phyloP scores from a whole-genome alignment of 106 monocot species.

The Platanthera guangdongensis region DNA sequence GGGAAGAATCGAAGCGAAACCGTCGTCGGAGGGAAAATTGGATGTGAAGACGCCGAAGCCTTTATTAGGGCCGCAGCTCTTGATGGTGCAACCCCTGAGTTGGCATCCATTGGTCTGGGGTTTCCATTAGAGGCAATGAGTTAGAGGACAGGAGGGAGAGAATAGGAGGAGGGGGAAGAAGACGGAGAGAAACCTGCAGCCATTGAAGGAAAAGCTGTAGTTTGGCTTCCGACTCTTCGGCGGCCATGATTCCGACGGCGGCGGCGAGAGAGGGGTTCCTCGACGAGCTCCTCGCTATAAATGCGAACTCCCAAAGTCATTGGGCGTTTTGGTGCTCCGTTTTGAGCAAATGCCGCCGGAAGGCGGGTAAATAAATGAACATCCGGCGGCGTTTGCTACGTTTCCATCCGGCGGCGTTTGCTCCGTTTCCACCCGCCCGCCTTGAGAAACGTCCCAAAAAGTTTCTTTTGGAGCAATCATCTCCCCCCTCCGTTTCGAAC shows the following conservation, averaged over 20 bases:
- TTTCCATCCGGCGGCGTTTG: too few relatives aligned
- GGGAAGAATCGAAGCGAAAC: constrained; percentile 10
- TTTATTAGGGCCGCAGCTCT: constrained; percentile 42
- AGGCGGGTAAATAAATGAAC: too few relatives aligned
- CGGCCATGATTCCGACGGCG: constrained; percentile 9
- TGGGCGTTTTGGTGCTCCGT: too few relatives aligned
- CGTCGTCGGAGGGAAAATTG: constrained; percentile 1
- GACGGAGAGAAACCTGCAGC: constrained; percentile 50
- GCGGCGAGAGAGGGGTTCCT: too few relatives aligned
- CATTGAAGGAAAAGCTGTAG: constrained; percentile 65
- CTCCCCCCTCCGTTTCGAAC: too few relatives aligned
- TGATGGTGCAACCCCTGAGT: constrained; percentile 66
- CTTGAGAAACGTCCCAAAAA: too few relatives aligned
- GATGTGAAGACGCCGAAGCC: constrained; percentile 77
- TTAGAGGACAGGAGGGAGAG: background rate
- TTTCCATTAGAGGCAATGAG: background rate
- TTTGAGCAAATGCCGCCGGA: too few relatives aligned
- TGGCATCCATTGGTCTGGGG: constrained; percentile 59
- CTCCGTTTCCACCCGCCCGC: too few relatives aligned
- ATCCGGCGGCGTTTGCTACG: too few relatives aligned
- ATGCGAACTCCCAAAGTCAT: too few relatives aligned
- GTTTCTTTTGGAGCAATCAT: too few relatives aligned
- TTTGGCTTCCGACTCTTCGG: constrained; percentile 35
- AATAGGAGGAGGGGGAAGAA: background rate
- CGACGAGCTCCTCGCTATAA: too few relatives aligned